Base-by-base conservation (phyloP, 176 grass and related monocot genomes). In the Cymbopogon citratus region DNA sequence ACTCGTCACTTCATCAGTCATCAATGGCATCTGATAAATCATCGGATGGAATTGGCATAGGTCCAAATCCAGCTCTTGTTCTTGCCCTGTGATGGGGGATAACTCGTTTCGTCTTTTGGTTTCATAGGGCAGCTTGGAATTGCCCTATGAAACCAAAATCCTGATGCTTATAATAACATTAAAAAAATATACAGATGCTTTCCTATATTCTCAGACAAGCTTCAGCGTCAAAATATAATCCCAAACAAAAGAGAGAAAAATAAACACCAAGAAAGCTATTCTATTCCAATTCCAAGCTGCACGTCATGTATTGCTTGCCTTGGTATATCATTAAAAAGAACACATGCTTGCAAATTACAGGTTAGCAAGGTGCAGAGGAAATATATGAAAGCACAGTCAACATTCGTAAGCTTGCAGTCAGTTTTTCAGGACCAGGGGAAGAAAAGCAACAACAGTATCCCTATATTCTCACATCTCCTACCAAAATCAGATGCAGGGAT, bases 401-500 rank as follows among this genome's bases (percentile, higher is more conserved):
- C 24, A 66, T 60, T 39, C 45, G 14, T 59, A 66, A 79, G 21
- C 9, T 52, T 24, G 31, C 3, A 16, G 28, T 39, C 19, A 68
- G 46, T 79, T 88, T 19, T 80, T 31, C 36, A 38, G 4, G 65
- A 33, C 3, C 3, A 38, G 5, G 35, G 15, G 1, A 2, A 69
- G 33, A 13, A 73, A 74, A 35, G 35, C 6, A 69, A 66, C 74
- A 77, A 26, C 11, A 61, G n/a, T 48, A 77, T 38, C 65, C 83
- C 78, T 66, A 69, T 67, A 78, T 60, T 54, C 51, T 77, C 63
- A 80, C 59, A 62, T 34, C 45, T 36, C 57, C 72, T 60, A 76
- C 28, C 83, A 73, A 89, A 80, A 86, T 59, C 83, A 82, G 59
- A 74, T 21, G 28, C 26, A 15, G 40, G 59, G 73, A 66, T 82